These are phyloP conservation scores for Lathyrus sativus DNA, from an alignment of 306 rosid species.

Conservation along the genomic window DNA sequence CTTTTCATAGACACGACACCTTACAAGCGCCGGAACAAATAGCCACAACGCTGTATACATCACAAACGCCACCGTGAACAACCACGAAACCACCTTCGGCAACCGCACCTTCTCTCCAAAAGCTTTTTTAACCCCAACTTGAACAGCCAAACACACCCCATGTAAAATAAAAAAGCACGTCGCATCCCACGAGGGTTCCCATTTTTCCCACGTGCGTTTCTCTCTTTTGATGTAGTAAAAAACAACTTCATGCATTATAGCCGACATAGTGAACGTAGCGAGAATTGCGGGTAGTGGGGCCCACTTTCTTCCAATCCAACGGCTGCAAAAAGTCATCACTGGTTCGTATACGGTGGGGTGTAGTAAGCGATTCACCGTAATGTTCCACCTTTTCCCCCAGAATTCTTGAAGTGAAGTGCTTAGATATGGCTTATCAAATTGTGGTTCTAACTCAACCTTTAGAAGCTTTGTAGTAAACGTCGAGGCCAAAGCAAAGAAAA, in stretches of 20 bases:
- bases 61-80: constrained; percentile 32
- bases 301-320: constrained; percentile 33
- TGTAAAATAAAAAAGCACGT: constrained; percentile 40
- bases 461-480: background rate
- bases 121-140: constrained; percentile 32
- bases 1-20: constrained; percentile 40
- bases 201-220: constrained; percentile 42
- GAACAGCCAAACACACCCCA: constrained; percentile 31
- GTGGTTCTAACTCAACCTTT: constrained; percentile 34
- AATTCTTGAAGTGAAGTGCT: constrained; percentile 43
- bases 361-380: constrained; percentile 34
- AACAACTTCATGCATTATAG: constrained; percentile 40
- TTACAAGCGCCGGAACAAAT: constrained; percentile 40
- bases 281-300: constrained; percentile 36
- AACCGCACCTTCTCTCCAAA: constrained; percentile 18
- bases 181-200: constrained; percentile 49
- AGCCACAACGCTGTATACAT: constrained; percentile 23
- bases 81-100: constrained; percentile 23
- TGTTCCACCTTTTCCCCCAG: constrained; percentile 49
- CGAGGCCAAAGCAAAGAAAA: background rate
- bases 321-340: background rate
- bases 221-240: constrained; percentile 44
- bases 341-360: constrained; percentile 41
- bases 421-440: constrained; percentile 39
- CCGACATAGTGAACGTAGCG: constrained; percentile 31